Evolutionary conservation across 495 filamentous ascomycete genomes (phyloP), one percentile per base, ranked within the genome.

Genomic region (Neurospora tetrasperma): DNA sequence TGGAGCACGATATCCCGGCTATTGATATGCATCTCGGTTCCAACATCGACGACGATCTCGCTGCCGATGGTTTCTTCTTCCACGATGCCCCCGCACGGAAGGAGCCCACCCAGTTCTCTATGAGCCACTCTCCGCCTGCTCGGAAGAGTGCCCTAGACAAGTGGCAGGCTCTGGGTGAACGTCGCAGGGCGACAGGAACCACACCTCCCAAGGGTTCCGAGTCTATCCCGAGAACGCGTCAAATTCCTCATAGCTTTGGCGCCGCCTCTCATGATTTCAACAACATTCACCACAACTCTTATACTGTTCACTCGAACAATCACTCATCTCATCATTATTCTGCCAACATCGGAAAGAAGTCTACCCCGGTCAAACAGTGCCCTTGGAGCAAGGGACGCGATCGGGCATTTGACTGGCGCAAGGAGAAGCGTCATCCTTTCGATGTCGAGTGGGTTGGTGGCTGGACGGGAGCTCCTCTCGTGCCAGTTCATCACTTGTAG

Each of bases 401-500:
- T 70, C 75, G 86, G 78, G 81, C 80, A 83, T 86, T 74, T 86
- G 79, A 81, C 76, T 93, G 92, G 92, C 91, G 92, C 75, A 89
- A 86, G 75, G 85, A 89, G 75, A 88, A 89, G 77, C 88, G 86
- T 75, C 85, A 85, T 76, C 84, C 90, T 79, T 87, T 92, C 77
- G 93, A 94, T 79, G 82, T 92, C 79, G 93, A 94, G 86, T 94
- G 94, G 87, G 92, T 97, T 87, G 94, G 93, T 84, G 92, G 90
- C 81, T 96, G 92, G 91, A 76, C 73, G 54, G 68, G 76, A 76
- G 73, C 40, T 75, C 18, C 70, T 77, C 77, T 73, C 75, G 69
- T 76, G 75, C 80, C 74, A 73, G 80, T 79, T 71, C 78, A 82
- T 77, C 86, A 86, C 81, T 87, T 86, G 87, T 88, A 85, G 86